Conservation (phyloP, 1,284 basidiomycete genomes). For the Cryptococcus sp. region DNA sequence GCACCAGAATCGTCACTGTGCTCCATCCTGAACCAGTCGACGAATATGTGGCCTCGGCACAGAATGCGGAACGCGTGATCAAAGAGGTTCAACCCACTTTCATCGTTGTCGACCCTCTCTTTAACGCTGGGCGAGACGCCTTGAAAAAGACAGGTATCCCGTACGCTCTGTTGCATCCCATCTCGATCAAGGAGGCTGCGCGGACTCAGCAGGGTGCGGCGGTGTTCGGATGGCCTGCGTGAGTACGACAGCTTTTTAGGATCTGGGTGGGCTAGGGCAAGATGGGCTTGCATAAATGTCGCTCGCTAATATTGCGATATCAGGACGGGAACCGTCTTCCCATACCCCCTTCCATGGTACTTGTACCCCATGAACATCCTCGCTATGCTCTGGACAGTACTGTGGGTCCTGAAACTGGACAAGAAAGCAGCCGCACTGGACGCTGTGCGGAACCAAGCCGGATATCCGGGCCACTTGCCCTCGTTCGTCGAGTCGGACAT, state of each 20-base stretch:
- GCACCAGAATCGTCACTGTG: background rate
- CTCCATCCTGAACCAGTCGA: constrained; percentile 15
- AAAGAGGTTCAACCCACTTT: constrained; percentile 17
- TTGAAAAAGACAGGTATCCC: constrained; percentile 3
- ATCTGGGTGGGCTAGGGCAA: background rate
- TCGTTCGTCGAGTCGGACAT: background rate
- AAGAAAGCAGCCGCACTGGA: constrained; percentile 6
- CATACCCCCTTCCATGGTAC: constrained; percentile 24
- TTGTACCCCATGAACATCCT: constrained; percentile 22
- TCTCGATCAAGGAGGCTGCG: constrained; percentile 25
- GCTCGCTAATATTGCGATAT: no score
- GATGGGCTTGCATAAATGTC: background rate
- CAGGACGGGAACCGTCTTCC: constrained; percentile 18
- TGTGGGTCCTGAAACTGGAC: constrained; percentile 19
- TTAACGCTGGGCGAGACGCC: constrained; percentile 21
- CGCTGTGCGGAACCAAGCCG: constrained; percentile 18
- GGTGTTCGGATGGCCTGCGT: constrained; percentile 21
- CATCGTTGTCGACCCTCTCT: constrained; percentile 19
- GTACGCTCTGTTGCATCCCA: constrained; percentile 20
- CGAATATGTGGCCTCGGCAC: constrained; percentile 22
- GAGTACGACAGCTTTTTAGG: constrained; percentile 12
- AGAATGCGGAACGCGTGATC: constrained; percentile 7
- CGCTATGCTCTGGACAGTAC: constrained; percentile 6
- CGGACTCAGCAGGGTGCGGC: constrained; percentile 10
- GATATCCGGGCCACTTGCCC: constrained; percentile 19